Evolutionary conservation across 1,284 basidiomycete species (phyloP).

Genomic region (Sparassis latifolia): DNA sequence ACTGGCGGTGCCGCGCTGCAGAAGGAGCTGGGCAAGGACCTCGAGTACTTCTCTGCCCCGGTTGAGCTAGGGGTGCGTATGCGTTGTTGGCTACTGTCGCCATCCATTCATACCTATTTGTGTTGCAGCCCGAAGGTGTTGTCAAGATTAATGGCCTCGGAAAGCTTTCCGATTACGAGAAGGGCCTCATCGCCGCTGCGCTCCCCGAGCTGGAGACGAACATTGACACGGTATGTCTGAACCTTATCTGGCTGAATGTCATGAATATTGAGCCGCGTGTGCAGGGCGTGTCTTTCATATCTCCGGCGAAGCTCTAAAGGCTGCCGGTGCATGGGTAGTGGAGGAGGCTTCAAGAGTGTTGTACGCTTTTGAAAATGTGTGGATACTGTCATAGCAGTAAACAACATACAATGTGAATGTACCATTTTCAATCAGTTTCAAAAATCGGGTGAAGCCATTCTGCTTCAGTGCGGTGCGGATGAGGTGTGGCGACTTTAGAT

Average conservation of each 20-base stretch:
- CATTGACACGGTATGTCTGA: conserved; percentile 59
- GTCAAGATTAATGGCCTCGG: conserved; percentile 78
- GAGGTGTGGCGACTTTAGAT: too few species aligned
- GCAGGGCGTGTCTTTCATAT: conserved; percentile 8
- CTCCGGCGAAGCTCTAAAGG: conserved; percentile 4
- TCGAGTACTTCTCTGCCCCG: conserved; percentile 81
- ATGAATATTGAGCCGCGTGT: not conserved
- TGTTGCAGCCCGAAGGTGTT: conserved; percentile 66
- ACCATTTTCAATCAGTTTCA: too few species aligned
- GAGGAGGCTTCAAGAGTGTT: too few species aligned
- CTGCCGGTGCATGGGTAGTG: not conserved
- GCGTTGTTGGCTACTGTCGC: not conserved
- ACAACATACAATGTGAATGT: too few species aligned
- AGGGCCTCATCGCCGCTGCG: conserved; percentile 70
- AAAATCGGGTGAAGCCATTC: too few species aligned
- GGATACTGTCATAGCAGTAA: too few species aligned
- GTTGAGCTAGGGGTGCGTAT: conserved; percentile 77
- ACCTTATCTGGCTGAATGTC: not conserved
- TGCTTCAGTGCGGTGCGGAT: too few species aligned
- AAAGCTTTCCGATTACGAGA: conserved; percentile 65
- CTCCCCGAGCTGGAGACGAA: conserved; percentile 77
- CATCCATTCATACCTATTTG: not conserved
- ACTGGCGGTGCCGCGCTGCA: conserved; percentile 57
- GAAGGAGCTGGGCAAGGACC: conserved; percentile 57
- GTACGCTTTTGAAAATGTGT: too few species aligned